Evolutionary conservation across 140 eudicot genomes (phyloP), one percentile per base, ranked within the genome.

Genomic region (Anethum foeniculum): DNA sequence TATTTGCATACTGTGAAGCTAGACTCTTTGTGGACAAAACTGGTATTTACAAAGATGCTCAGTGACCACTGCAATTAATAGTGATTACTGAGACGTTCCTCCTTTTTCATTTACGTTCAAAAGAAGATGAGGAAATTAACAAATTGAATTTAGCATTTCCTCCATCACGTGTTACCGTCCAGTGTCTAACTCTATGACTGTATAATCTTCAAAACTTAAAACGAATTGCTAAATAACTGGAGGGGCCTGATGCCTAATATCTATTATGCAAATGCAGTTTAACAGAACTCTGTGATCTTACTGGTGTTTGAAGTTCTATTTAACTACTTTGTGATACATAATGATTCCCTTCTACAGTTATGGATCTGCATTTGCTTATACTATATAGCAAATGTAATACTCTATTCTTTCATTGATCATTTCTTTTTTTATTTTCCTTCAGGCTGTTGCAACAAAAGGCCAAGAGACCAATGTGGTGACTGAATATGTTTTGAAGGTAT

Each of bases 361-460:
- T 23, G 19, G 7, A 64, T 64, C 16, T 64, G 16, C 7, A 10
- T 27, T 0, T 27, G 71, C 71, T 11, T 60, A 60, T n/a, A 34
- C 38, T 34, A 34, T 34, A 34, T 34, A 34, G 38, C 38, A 34
- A 34, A 34, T 34, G 1, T 34, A 34, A 3, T 34, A 34, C 38
- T 34, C 38, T 34, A 34, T 25, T 36, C 47, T 73, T 25, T 73
- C 34, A 36, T 39, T 34, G 2, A 1, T 72, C 13, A 72, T 0
- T n/a, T n/a, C 11, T 23, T 15, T 7, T 25, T 46, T 1, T 75
- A 47, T 13, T 75, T 12, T 56, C 64, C 39, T 82, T 19, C 74
- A 93, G 97, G 91, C 94, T 49, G 90, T 90, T 39, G 96, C 96
- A 12, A 84, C 90, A 16, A 82, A 85, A 85, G 98, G 97, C 47